A percentile compares a stretch with the other conserved stretches of the same genome.
Conservation (phyloP, 441 rosid genomes). For the Bocquillonia castaneifolia region DNA sequence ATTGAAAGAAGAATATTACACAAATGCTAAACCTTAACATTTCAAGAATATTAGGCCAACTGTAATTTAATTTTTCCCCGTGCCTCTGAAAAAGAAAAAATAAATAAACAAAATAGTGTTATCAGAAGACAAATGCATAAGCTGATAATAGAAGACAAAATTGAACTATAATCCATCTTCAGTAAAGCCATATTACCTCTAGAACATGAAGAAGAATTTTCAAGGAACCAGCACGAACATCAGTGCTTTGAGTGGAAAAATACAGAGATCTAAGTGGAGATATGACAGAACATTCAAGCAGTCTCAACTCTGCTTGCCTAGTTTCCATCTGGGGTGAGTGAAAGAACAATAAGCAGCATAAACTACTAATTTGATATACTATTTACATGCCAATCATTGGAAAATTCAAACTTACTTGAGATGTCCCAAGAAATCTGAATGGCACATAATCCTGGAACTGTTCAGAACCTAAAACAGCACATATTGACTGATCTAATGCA, state of each 20-base stretch:
- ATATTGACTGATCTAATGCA: constrained; percentile 92
- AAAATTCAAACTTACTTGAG: constrained; percentile 33
- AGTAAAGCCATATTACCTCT: constrained; percentile 56
- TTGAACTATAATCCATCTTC: constrained; percentile 24
- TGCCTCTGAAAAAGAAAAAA: constrained; percentile 56
- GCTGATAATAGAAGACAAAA: constrained; percentile 13
- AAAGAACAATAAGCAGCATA: constrained; percentile 19
- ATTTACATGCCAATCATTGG: constrained; percentile 12
- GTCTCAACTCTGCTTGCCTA: constrained; percentile 46
- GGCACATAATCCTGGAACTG: constrained; percentile 55
- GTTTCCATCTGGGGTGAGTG: constrained; percentile 44
- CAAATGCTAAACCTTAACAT: constrained; percentile 64
- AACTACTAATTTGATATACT: constrained; percentile 18
- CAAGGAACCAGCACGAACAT: constrained; percentile 84
- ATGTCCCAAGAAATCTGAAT: constrained; percentile 35
- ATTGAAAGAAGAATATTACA: constrained; percentile 1
- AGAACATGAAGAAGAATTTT: constrained; percentile 95
- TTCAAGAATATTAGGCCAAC: constrained; percentile 93
- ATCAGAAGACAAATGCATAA: constrained; percentile 20
- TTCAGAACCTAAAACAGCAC: constrained; percentile 87
- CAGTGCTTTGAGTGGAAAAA: constrained; percentile 70
- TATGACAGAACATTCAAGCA: constrained; percentile 81
- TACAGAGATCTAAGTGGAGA: constrained; percentile 83
- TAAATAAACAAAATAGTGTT: neutral
- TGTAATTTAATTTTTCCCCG: constrained; percentile 79